Conservation (phyloP, 345 rosid genomes). For the Gynandropsis gynandra region DNA sequence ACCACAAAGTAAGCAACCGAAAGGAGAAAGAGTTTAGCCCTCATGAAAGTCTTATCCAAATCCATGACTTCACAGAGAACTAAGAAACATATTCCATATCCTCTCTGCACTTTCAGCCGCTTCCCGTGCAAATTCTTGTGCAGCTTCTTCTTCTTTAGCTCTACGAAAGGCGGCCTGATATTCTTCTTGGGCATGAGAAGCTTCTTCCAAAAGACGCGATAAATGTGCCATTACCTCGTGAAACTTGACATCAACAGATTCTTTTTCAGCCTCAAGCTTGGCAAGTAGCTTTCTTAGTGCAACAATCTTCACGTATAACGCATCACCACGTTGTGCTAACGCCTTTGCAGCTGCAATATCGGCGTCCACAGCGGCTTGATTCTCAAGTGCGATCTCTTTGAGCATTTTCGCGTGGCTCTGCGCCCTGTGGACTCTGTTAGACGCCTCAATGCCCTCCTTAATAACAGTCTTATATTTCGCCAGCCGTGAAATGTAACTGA, state of each 20-base stretch:
- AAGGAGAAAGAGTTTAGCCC: no score
- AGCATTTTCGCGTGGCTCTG: conserved; percentile 16
- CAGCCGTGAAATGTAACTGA: conserved; percentile 27
- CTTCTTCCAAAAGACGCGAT: conserved; percentile 20
- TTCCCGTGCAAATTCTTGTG: conserved; percentile 25
- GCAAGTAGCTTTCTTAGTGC: conserved; percentile 26
- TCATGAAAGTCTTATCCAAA: no score
- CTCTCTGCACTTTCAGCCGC: conserved; percentile 23
- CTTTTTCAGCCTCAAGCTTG: conserved; percentile 18
- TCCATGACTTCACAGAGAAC: conserved; percentile 27
- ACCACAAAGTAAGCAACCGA: no score
- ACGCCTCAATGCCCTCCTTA: conserved; percentile 26
- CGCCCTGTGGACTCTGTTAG: conserved; percentile 20
- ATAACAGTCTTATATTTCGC: conserved; percentile 24
- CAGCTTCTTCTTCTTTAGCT: conserved; percentile 25
- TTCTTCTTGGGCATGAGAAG: conserved; percentile 27
- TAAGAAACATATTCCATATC: conserved; percentile 27
- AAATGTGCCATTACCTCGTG: conserved; percentile 8
- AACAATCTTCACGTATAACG: conserved; percentile 22
- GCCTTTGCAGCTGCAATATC: conserved; percentile 18
- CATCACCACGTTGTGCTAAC: conserved; percentile 22
- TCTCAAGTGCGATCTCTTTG: conserved; percentile 18
- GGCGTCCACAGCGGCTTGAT: conserved; percentile 18
- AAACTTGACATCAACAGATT: conserved; percentile 11
- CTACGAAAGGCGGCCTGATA: conserved; percentile 21